These are phyloP conservation scores for Botrytis porri DNA, from an alignment of 2,329 filamentous ascomycete species.

Conservation along the genomic window DNA sequence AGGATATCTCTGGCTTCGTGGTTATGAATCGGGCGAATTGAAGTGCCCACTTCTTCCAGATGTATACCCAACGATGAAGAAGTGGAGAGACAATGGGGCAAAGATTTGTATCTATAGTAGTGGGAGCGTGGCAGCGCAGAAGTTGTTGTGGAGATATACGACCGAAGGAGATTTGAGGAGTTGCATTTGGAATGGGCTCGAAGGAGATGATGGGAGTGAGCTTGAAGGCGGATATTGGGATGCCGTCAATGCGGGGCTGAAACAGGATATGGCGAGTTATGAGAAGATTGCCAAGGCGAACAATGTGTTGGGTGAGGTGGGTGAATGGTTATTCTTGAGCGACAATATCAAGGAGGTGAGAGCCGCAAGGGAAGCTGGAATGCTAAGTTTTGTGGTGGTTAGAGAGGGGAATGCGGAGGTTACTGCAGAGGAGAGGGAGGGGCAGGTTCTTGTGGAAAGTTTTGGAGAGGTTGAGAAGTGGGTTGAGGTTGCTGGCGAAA, in stretches of 20 bases:
- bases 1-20: constrained; percentile 73
- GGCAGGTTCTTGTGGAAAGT: constrained; percentile 30
- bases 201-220: constrained; percentile 74
- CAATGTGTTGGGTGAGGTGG: constrained; percentile 44
- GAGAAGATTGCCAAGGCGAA: constrained; percentile 34
- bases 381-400: constrained; percentile 59
- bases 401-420: constrained; percentile 70
- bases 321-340: constrained; percentile 72
- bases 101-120: constrained; percentile 70
- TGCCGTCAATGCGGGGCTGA: constrained; percentile 75
- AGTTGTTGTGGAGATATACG: constrained; percentile 68
- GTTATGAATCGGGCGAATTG: constrained; percentile 68
- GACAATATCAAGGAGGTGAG: constrained; percentile 72
- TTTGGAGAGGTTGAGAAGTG: constrained; percentile 29
- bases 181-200: constrained; percentile 66
- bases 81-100: constrained; percentile 53
- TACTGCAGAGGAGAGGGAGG: constrained; percentile 45
- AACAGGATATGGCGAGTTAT: constrained; percentile 67
- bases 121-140: constrained; percentile 76
- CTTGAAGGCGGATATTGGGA: constrained; percentile 75
- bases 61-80: constrained; percentile 60
- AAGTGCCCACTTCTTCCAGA: constrained; percentile 73
- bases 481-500: background rate
- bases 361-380: constrained; percentile 60
- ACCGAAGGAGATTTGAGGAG: constrained; percentile 58